Evolutionary conservation across 164 flowering plant species (phyloP).

Genomic region (Santalum album): DNA sequence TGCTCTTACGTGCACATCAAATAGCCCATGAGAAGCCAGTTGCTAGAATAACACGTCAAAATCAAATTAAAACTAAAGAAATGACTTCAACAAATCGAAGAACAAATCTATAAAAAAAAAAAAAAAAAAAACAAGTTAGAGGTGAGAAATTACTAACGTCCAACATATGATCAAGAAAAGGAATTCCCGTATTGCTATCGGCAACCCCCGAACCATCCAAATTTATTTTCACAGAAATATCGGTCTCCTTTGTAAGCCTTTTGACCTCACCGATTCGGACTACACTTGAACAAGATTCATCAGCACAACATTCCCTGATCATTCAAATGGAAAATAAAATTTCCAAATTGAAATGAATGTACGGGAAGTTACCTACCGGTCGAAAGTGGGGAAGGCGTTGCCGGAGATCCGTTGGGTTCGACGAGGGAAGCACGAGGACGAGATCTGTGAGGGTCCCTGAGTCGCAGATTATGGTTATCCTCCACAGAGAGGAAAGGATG

Average conservation of each 20-base stretch:
- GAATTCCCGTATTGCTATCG: constrained; percentile 65
- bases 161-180: constrained; percentile 95
- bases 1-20: constrained; percentile 86
- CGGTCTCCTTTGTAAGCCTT: constrained; percentile 83
- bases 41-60: constrained; percentile 33
- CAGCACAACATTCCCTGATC: background rate
- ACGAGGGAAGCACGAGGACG: constrained; percentile 17
- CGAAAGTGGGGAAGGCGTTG: constrained; percentile 1
- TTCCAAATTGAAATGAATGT: background rate
- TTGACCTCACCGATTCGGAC: constrained; percentile 78
- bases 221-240: constrained; percentile 65
- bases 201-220: constrained; percentile 83
- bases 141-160: constrained; percentile 50
- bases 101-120: background rate
- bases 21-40: constrained; percentile 95
- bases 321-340: no score
- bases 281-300: constrained; percentile 3
- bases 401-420: constrained; percentile 23
- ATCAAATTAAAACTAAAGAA: background rate
- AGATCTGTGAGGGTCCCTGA: constrained; percentile 9
- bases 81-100: no score
- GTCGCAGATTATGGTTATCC: background rate
- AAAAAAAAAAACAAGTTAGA: no score
- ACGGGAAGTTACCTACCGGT: constrained; percentile 12
- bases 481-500: constrained; percentile 2